These are phyloP conservation scores for Globisporangium alternatum DNA, from an alignment of 352 stramenopile genomes.

Conservation along the genomic window DNA sequence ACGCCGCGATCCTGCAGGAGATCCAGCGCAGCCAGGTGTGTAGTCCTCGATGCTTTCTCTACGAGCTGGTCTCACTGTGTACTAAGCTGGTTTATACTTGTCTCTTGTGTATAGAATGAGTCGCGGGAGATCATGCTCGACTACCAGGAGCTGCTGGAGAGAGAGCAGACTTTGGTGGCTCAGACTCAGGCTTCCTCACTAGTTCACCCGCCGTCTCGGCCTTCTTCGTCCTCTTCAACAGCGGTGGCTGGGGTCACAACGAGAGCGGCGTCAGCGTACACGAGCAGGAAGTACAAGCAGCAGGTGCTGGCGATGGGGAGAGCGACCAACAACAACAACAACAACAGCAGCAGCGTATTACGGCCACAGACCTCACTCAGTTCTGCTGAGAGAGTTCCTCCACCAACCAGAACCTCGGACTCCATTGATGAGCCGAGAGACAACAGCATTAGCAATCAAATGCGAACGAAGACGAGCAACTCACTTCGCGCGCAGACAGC, in stretches of 20 bases:
- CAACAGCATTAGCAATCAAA: conserved; percentile 8
- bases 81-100: not conserved
- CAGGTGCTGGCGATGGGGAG: conserved; percentile 31
- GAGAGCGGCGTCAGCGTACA: conserved; percentile 14
- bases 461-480: conserved; percentile 2
- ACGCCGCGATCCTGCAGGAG: conserved; percentile 58
- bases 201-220: conserved; percentile 24
- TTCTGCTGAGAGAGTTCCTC: not conserved
- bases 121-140: conserved; percentile 66
- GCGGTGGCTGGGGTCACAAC: conserved; percentile 6
- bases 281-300: conserved; percentile 47
- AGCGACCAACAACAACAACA: conserved; percentile 3
- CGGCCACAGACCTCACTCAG: conserved; percentile 23
- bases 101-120: conserved; percentile 37
- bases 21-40: conserved; percentile 62
- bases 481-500: conserved; percentile 29
- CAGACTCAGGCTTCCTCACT: conserved; percentile 6
- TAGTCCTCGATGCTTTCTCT: not conserved
- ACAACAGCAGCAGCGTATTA: conserved; percentile 6
- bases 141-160: conserved; percentile 56
- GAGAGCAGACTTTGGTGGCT: conserved; percentile 28
- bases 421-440: not conserved
- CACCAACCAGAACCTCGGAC: not conserved
- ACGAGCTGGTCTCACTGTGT: not conserved
- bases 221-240: conserved; percentile 27